These are phyloP conservation scores for Leishmania tarentolae DNA, from an alignment of 208 protist species.

Conservation along the genomic window DNA sequence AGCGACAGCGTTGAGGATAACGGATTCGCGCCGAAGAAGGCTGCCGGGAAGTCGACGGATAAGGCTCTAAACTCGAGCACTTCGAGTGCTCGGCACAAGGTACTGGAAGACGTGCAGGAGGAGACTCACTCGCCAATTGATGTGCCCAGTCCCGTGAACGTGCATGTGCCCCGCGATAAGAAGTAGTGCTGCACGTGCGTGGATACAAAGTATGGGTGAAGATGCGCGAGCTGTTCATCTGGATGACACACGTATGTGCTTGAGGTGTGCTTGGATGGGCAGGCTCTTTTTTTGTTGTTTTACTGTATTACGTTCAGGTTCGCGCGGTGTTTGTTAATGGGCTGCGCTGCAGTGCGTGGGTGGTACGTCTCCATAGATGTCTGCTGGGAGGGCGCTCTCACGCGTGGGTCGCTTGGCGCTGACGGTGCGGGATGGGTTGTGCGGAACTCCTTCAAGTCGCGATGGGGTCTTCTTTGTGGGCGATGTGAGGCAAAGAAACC, in stretches of 20 bases:
- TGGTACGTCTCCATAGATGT: no score
- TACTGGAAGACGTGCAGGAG: background rate
- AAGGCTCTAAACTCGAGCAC: background rate
- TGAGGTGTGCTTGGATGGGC: background rate
- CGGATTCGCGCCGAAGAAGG: conserved; percentile 16
- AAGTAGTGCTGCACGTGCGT: background rate
- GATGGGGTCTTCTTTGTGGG: no score
- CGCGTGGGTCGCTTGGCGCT: no score
- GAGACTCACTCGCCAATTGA: background rate
- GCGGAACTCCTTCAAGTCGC: background rate
- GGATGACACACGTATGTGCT: background rate
- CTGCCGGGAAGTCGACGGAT: conserved; percentile 2
- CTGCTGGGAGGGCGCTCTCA: no score
- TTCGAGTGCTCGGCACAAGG: background rate
- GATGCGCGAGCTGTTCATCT: background rate
- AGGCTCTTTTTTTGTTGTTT: no score
- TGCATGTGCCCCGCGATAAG: background rate
- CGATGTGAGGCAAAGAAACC: no score
- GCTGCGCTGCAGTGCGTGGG: no score
- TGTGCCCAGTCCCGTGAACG: background rate
- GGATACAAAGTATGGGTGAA: background rate
- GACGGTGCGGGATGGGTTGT: background rate
- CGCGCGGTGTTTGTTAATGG: no score
- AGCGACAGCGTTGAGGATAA: conserved; percentile 20
- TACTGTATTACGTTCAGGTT: no score